Base-by-base conservation (phyloP, 495 filamentous ascomycete species). In the Penicillium manginii region DNA sequence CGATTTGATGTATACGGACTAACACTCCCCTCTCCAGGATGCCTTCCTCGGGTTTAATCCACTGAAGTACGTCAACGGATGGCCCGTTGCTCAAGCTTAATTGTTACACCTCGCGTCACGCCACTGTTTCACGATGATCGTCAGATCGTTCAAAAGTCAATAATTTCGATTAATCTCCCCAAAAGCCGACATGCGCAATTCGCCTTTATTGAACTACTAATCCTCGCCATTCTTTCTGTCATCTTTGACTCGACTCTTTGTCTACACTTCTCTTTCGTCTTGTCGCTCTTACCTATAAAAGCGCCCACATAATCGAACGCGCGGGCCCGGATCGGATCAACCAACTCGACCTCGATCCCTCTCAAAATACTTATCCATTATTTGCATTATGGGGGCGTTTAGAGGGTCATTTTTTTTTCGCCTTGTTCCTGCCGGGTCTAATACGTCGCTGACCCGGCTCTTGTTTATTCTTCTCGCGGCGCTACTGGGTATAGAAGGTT, bases 1-100 rank as follows among this genome's bases (percentile, higher is more conserved):
- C 37, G 18, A 50, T 47, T 45, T 59, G 26, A 15, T n/a, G 31
- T 5, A 54, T 29, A 29, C 9, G 26, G 26, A 58, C 64, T 72
- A 60, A 71, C 63, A 50, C 19, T 23, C 50, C 26, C 18, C 54
- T 8, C 18, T 21, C 6, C 35, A 78, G 73, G 74, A 80, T 45
- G 78, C 78, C 14, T 63, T 72, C 53, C 65, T 82, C 18, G 77
- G 78, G 0, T 81, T 72, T 37, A 81, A 72, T 50, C 66, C 70
- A 31, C 59, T 82, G 17, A 58, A 63, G 39, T 80, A 79, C 53
- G 65, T 77, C 19, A 58, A 80, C 23, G 77, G 78, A 19, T 81
- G 78, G 79, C 78, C 78, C 6, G 66, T 74, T 35, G 70, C 62
- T 8, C 61, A 65, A 33, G 54, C 65, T 14, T 70, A 29, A 70